Conservation (phyloP, 2,329 filamentous ascomycete species). For the Aspergillus sp. region DNA sequence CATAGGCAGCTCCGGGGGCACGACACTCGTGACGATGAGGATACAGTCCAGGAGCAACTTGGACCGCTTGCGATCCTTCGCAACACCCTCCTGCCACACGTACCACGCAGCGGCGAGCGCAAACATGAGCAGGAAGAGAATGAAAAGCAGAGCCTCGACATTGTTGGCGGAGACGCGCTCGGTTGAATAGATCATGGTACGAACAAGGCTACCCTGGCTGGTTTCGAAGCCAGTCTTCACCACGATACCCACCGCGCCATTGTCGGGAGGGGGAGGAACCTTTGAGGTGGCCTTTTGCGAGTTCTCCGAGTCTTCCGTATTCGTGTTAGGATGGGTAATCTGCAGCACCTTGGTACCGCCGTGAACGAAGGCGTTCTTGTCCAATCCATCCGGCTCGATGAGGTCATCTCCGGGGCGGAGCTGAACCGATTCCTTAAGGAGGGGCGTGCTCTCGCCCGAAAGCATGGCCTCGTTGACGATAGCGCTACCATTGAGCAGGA, state of each 20-base stretch:
- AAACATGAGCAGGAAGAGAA: constrained; percentile 93
- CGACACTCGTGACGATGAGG: constrained; percentile 95
- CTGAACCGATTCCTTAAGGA: constrained; percentile 94
- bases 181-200: constrained; percentile 99
- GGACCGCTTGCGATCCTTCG: constrained; percentile 90
- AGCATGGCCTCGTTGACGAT: constrained; percentile 99
- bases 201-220: constrained; percentile 93
- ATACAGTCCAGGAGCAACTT: constrained; percentile 97
- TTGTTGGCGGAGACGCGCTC: constrained; percentile 99
- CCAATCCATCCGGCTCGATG: constrained; percentile 84
- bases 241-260: constrained; percentile 89
- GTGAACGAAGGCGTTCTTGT: constrained; percentile 96
- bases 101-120: constrained; percentile 98
- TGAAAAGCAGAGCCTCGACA: constrained; percentile 92
- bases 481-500: constrained; percentile 88
- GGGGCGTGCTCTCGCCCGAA: constrained; percentile 93
- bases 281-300: constrained; percentile 70
- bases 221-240: constrained; percentile 99
- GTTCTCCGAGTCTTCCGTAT: constrained; percentile 59
- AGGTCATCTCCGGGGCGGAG: constrained; percentile 77
- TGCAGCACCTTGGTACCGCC: constrained; percentile 97
- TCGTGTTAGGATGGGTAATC: constrained; percentile 80
- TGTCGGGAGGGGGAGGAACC: constrained; percentile 81
- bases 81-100: constrained; percentile 95
- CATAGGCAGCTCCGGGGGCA: constrained; percentile 98